Base-by-base conservation (phyloP, 73 alveolate genomes). In the Symbiodinium natans region DNA sequence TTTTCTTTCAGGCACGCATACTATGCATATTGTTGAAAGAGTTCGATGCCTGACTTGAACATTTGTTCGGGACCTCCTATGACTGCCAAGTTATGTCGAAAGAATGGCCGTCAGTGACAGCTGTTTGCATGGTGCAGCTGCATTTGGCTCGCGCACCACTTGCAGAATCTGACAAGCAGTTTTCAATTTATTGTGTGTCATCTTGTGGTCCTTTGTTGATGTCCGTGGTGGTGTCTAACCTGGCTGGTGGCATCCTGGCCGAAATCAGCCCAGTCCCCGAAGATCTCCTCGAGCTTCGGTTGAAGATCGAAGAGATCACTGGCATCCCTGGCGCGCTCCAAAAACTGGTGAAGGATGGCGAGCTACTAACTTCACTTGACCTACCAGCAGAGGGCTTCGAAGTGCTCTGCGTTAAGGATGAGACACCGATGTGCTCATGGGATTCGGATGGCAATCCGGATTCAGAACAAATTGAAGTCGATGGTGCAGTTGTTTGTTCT, bases 391-490 rank as follows among this genome's bases (percentile, higher is more conserved):
- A 68, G 8, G 74, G 63, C 43, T 75, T 38, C 41, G 98, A 92
- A 82, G 19, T 92, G 40, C 36, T 68, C 42, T 75, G 80, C 3
- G 98, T 92, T 34, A 92, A 33, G 41, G 98, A 92, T 42, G 98
- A 92, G 90, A 92, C 98, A 19, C 88, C 88, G 59, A 74, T 92
- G 98, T 92, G 56, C 43, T 41, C 82, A 8, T 92, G 98, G 98
- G 90, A 92, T 27, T n/a, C 41, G 17, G 48, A 63, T 13, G 33
- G 33, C 8, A 63, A 63, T 36, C 80, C 84, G 41, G 84, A 74
- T 33, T 11, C 84, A 33, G 29, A 25, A 25, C 80, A 63, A 29
- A 23, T 63, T 19, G 38, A 63, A 29, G 86, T 34, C 11, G 84
- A 74, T 3, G 89, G 89, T 13, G 25, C 56, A 17, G 92, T 74